These are phyloP conservation scores for Diaporthe citri DNA, from an alignment of 2,329 filamentous ascomycete species.

Conservation along the genomic window DNA sequence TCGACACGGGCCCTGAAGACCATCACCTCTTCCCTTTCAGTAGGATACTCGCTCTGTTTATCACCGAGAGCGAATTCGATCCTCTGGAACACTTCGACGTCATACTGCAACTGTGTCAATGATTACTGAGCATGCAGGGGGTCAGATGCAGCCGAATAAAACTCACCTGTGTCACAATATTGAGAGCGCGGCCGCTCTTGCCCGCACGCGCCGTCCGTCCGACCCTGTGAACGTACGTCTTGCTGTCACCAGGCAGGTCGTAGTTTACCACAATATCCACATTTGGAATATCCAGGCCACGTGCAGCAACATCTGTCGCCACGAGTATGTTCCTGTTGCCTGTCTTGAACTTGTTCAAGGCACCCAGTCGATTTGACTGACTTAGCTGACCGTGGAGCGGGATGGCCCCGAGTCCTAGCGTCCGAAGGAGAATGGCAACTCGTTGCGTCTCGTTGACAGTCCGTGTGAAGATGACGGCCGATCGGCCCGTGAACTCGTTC, in stretches of 20 bases:
- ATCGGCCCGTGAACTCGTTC: conserved; percentile 89
- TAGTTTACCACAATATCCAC: conserved; percentile 73
- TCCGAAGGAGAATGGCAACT: conserved; percentile 83
- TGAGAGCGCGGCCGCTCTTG: conserved; percentile 85
- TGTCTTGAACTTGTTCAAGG: conserved; percentile 89
- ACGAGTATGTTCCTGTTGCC: conserved; percentile 88
- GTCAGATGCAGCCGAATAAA: background rate
- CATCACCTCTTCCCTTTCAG: conserved; percentile 87
- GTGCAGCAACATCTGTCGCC: conserved; percentile 92
- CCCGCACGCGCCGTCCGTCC: conserved; percentile 90
- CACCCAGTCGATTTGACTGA: conserved; percentile 87
- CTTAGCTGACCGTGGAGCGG: conserved; percentile 93
- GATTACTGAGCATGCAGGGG: background rate
- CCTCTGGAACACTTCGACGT: conserved; percentile 82
- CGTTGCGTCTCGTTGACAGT: conserved; percentile 94
- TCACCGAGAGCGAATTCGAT: conserved; percentile 88
- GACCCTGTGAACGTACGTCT: conserved; percentile 92
- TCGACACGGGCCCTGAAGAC: conserved; percentile 82
- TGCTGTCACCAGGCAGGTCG: conserved; percentile 85
- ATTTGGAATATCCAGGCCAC: conserved; percentile 92
- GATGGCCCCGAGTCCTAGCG: conserved; percentile 89
- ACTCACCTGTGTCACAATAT: conserved; percentile 77
- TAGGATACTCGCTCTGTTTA: conserved; percentile 77
- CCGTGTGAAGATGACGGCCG: conserved; percentile 89
- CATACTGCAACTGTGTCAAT: conserved; percentile 50